Evolutionary conservation across 208 protist genomes (phyloP).

Genomic region (Spongospora subterranea): DNA sequence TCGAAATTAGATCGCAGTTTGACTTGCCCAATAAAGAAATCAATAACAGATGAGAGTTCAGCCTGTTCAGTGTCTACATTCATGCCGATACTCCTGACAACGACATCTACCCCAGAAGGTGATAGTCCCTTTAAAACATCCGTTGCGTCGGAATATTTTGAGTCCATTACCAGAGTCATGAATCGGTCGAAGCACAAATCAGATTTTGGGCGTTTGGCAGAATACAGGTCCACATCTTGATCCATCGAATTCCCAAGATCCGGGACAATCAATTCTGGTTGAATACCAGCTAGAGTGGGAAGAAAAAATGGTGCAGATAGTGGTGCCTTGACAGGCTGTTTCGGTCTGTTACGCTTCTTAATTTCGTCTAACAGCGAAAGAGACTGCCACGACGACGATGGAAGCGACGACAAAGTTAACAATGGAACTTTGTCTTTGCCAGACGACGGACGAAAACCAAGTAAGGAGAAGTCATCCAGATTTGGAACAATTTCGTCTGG

Average conservation of each 20-base stretch:
- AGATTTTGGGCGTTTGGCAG: neutral
- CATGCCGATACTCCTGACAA: neutral
- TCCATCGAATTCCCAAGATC: neutral
- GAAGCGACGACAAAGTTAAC: slow-evolving; percentile 28
- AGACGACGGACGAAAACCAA: neutral
- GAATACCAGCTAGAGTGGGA: neutral
- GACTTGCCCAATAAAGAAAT: neutral
- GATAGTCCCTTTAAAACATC: neutral
- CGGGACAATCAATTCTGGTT: neutral
- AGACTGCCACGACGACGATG: neutral
- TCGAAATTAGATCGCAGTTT: neutral
- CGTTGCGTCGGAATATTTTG: neutral
- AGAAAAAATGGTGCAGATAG: slow-evolving; percentile 21
- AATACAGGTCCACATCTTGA: neutral
- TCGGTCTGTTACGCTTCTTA: slow-evolving; percentile 52
- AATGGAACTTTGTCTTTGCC: neutral
- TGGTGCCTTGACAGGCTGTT: slow-evolving; percentile 19
- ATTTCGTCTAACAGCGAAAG: neutral
- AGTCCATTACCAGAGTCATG: neutral
- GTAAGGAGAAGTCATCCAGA: neutral
- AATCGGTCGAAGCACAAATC: neutral
- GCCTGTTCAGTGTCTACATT: neutral
- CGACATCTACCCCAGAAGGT: neutral
- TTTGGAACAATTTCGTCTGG: neutral
- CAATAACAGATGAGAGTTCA: neutral